Base-by-base conservation (phyloP, 1,284 basidiomycete species). In the Wallemia ichthyophaga region DNA sequence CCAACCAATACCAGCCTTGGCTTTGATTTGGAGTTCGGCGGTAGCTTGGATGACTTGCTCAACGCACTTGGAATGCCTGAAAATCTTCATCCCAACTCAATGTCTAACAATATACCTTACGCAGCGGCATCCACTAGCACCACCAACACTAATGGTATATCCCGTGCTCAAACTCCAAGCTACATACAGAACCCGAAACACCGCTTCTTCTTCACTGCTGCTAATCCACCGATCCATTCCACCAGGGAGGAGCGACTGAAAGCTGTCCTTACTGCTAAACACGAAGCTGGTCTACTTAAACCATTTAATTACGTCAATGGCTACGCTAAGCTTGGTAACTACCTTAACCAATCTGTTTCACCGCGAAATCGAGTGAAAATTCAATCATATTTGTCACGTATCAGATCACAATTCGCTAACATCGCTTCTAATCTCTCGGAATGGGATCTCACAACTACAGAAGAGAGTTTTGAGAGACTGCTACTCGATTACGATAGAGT, bases 221-320 rank as follows among this genome's bases (percentile, higher is more conserved):
- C 92, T 0, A 91, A 96, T 69, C 91, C 95, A 67, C 37, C 37
- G n/a, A 85, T 85, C 56, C 78, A 83, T 13, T 91, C 91, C 0
- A 83, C 87, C 15, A 76, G 91, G 32, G 85, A 92, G 63, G 85
- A 94, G 64, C 80, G 91, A 0, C 72, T 98, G 37, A 84, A 83
- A 61, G 77, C 85, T 61, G 92, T 98, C 63, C 96, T 96, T 65
- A 80, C 85, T 63, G 89, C 85, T 66, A 96, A 96, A 71, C 95
- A 94, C 70, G 91, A 96, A 67, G 92, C 91, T 1, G 92, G 91
- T 0, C 69, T 98, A 53, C 71, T 96, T 62, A 87, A 87, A 66
- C 92, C 92, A 0, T 95, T 94, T 67, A 92, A 96, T 70, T 94
- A 95, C 68, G 87, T 92, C 61, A 88, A 87, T 67, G 88, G 88